Percentiles rank a stretch among this genome's conserved stretches.
Conservation (phyloP, 2,329 filamentous ascomycete genomes). For the Ophiostoma himal-ulmi region DNA sequence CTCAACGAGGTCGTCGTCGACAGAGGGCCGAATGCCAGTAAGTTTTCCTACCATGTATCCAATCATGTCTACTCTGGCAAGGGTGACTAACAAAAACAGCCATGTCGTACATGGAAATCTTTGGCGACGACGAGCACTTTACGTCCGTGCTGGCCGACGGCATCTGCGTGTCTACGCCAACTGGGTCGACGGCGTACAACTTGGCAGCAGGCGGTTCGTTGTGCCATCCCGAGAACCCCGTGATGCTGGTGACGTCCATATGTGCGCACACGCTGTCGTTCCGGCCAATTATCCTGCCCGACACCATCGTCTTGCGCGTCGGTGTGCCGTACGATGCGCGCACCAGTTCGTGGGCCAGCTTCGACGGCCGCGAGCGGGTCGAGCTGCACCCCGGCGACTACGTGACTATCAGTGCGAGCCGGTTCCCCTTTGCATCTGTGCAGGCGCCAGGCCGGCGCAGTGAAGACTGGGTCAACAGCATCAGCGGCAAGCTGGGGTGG, state of each 20-base stretch:
- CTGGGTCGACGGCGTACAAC: conserved; percentile 92
- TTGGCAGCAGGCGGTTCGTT: conserved; percentile 91
- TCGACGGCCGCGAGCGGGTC: conserved; percentile 86
- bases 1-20: conserved; percentile 97
- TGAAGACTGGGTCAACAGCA: conserved; percentile 79
- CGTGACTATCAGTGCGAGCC: conserved; percentile 73
- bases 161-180: conserved; percentile 88
- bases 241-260: conserved; percentile 89
- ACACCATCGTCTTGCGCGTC: conserved; percentile 87
- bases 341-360: conserved; percentile 92
- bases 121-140: conserved; percentile 92
- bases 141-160: conserved; percentile 91
- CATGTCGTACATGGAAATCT: conserved; percentile 87
- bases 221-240: conserved; percentile 92
- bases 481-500: conserved; percentile 73
- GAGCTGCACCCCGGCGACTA: conserved; percentile 75
- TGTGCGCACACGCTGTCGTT: conserved; percentile 94
- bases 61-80: background rate
- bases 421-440: conserved; percentile 71
- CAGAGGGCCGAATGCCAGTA: conserved; percentile 67
- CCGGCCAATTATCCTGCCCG: conserved; percentile 90
- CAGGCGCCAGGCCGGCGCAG: conserved; percentile 61
- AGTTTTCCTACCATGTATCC: background rate
- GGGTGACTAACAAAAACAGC: conserved; percentile 45
- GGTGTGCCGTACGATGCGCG: conserved; percentile 93